Evolutionary conservation across 805 yeast genomes (phyloP), one percentile per base, ranked within the genome.

Genomic region (Saturnispora hagleri): DNA sequence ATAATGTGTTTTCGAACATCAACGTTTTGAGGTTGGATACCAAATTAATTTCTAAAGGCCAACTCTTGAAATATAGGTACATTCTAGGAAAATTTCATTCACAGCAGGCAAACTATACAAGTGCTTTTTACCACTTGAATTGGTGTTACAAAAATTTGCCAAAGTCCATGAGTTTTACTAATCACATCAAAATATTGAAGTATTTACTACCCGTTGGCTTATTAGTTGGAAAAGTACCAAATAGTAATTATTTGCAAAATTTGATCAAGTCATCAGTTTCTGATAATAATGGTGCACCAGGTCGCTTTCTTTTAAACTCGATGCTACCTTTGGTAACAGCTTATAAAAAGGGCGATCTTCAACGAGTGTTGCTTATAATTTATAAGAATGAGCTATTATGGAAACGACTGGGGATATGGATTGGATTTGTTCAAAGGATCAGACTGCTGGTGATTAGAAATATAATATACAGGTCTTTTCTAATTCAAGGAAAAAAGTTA

Each of bases 1-100:
- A 80, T 35, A 80, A 81, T 57, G 79, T 81, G 40, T 80, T 80
- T 59, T 73, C 82, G 34, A 81, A 81, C 61, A 75, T 81, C 69
- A 78, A 75, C 57, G 76, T 73, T 46, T 70, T 81, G 18, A 67
- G 69, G 24, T 65, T 81, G 40, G 70, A 69, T 40, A 72, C 73
- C 49, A 56, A 56, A 3, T 62, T 68, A n/a, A 79, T 73, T 41
- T 61, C 72, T 3, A 68, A 59, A 42, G 63, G 72, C 17, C 79
- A 78, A 55, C 73, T 76, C 44, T 60, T 80, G 6, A 76, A 74
- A 48, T 81, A 79, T 61, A 63, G 85, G 46, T 80, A 70, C 59
- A 72, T 76, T 46, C 64, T 80, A 44, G 81, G 81, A 0, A 72
- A 74, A 50, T 81, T 73, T 55, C 76, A 79, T 58, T 58, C 81